Evolutionary conservation across 163 green algal species (phyloP).

Genomic region (Prototheca wickerhamii): DNA sequence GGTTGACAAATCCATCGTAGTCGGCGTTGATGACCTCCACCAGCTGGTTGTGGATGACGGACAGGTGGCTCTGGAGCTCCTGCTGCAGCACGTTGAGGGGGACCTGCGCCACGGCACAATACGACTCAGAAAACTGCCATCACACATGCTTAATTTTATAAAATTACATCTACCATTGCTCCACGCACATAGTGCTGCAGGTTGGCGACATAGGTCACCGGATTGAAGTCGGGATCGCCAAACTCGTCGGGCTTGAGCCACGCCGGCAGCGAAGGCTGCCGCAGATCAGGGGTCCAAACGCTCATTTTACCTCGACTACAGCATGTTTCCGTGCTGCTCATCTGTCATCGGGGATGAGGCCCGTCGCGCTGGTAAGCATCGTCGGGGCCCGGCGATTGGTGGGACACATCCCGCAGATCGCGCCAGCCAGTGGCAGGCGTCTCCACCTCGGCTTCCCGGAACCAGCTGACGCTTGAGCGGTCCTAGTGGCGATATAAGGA

Average conservation of each 20-base stretch:
- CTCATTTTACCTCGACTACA: background rate
- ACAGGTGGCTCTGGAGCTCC: slow-evolving; percentile 67
- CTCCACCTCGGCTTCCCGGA: too few species aligned
- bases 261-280: slow-evolving; percentile 14
- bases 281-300: background rate
- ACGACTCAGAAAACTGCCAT: too few species aligned
- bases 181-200: slow-evolving; percentile 66
- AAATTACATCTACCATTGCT: background rate
- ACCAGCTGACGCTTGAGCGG: too few species aligned
- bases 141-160: too few species aligned
- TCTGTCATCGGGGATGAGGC: too few species aligned
- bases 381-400: too few species aligned
- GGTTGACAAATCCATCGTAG: slow-evolving; percentile 87
- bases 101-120: slow-evolving; percentile 66
- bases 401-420: too few species aligned
- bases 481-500: too few species aligned
- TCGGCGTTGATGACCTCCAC: slow-evolving; percentile 85
- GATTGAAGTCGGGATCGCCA: slow-evolving; percentile 55
- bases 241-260: slow-evolving; percentile 83
- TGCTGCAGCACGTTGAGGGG: slow-evolving; percentile 69
- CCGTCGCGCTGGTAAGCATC: too few species aligned
- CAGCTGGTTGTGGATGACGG: slow-evolving; percentile 61
- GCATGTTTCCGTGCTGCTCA: too few species aligned
- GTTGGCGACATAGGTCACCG: slow-evolving; percentile 68
- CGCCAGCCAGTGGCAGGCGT: too few species aligned